Evolutionary conservation across 2,329 filamentous ascomycete genomes (phyloP), one percentile per base, ranked within the genome.

Genomic region (Moelleriella libera): DNA sequence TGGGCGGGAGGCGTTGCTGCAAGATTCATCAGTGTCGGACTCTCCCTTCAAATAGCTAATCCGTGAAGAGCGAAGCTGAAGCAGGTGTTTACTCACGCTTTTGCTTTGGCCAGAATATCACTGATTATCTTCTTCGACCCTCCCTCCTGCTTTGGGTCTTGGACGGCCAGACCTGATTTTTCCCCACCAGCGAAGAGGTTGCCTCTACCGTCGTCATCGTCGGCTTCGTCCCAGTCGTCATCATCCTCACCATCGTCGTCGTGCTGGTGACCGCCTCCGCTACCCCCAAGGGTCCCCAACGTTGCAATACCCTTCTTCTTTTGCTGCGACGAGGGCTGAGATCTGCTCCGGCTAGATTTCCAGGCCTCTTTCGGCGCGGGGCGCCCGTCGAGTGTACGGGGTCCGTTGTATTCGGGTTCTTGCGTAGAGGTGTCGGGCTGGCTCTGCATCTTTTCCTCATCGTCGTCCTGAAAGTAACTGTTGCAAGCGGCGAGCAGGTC

Each of bases 121-220:
- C 72, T 74, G 53, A 83, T 75, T 49, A 83, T 67, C 53, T 71
- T 74, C 56, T 69, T 68, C 0, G 75, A 67, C 41, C 75, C 73
- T 2, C 62, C 62, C 9, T 72, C 66, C 42, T 64, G 63, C 45
- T 61, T 58, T 1, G 80, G 80, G 55, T 83, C 80, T 57, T 83
- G 79, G 29, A 84, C 76, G 28, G 80, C 81, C 43, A 84, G 63
- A 0, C 78, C 81, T 31, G 85, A 90, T 72, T 92, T 92, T 66
- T 90, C 87, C 34, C 87, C 87, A 46, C 87, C 87, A 21, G 87
- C 83, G 63, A 89, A 92, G 52, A 89, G 68, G 58, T 92, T 85
- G 51, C 80, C 69, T 6, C 72, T 71, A 30, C 72, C 71, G 52
- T 79, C 74, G 37, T 76, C 70, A 30, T 81, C 76, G 1, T 82